Conservation (phyloP, 2,329 filamentous ascomycete species). For the Xylariales sp. region DNA sequence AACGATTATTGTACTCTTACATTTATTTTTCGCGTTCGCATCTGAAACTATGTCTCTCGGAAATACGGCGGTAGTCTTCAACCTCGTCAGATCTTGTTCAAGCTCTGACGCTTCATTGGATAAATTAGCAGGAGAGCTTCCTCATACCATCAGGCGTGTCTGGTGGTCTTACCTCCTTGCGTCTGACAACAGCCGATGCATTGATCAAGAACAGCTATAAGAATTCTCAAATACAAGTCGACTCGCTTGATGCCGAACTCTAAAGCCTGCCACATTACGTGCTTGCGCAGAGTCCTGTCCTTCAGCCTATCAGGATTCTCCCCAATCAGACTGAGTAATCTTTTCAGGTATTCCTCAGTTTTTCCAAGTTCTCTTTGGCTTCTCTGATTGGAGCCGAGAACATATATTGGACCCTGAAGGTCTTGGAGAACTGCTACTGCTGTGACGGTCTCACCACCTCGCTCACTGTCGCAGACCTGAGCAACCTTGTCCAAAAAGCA, state of each 20-base stretch:
- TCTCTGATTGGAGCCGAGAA: slow-evolving; percentile 8
- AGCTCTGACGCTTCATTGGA: slow-evolving; percentile 1
- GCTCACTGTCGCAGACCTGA: slow-evolving; percentile 5
- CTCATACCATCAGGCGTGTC: background rate
- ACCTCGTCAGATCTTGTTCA: background rate
- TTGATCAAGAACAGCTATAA: background rate
- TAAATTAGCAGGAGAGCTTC: background rate
- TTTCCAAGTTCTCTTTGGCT: background rate
- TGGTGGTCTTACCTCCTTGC: background rate
- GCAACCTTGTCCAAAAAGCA: slow-evolving; percentile 11
- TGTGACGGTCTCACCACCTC: slow-evolving; percentile 8
- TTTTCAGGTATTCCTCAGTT: background rate
- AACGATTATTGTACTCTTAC: background rate
- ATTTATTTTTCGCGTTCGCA: background rate
- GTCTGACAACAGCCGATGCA: slow-evolving; percentile 6
- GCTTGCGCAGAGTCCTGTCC: slow-evolving; percentile 4
- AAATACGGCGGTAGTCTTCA: slow-evolving; percentile 3
- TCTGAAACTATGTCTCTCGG: background rate
- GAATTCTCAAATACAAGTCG: slow-evolving; percentile 6
- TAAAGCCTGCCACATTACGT: slow-evolving; percentile 6
- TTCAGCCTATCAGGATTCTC: background rate
- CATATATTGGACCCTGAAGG: background rate
- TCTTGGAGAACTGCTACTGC: slow-evolving; percentile 3
- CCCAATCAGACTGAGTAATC: slow-evolving; percentile 3
- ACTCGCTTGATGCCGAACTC: slow-evolving; percentile 2